phyloP scores from a whole-genome alignment of 2,329 filamentous ascomycete species.

The Cryphonectria carpinicola region DNA sequence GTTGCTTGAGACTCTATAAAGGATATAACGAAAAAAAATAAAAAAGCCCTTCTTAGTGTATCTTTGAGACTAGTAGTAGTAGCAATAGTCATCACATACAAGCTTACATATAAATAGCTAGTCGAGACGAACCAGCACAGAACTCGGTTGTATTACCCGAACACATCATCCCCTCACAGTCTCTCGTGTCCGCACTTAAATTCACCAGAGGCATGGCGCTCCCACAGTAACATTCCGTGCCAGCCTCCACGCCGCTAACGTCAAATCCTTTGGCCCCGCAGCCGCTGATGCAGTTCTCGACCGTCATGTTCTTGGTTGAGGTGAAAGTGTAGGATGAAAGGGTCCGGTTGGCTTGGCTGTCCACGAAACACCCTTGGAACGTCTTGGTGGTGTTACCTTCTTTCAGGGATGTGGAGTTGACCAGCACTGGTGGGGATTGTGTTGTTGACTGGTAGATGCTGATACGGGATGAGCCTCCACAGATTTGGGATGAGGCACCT shows the following conservation, averaged over 20 bases:
- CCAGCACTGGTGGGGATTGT: conserved; percentile 17
- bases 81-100: not conserved
- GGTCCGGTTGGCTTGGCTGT: not conserved
- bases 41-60: not conserved
- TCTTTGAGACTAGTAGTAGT: too few species aligned
- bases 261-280: not conserved
- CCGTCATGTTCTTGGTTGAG: conserved; percentile 13
- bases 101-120: conserved; percentile 7
- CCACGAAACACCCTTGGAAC: not conserved
- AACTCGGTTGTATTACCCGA: conserved; percentile 10
- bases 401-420: conserved; percentile 8
- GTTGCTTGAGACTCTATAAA: not conserved
- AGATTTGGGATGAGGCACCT: conserved; percentile 36
- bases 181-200: not conserved
- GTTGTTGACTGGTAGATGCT: conserved; percentile 29
- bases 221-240: conserved; percentile 1
- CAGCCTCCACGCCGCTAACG: conserved; percentile 1
- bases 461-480: conserved; percentile 27
- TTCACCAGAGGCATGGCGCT: not conserved
- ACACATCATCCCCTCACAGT: conserved; percentile 11
- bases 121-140: conserved; percentile 1
- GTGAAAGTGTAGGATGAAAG: conserved; percentile 1
- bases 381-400: not conserved
- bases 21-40: not conserved
- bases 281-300: conserved; percentile 12